Evolutionary conservation across 176 grass and related monocot species (phyloP).

Genomic region (Bromus sterilis): DNA sequence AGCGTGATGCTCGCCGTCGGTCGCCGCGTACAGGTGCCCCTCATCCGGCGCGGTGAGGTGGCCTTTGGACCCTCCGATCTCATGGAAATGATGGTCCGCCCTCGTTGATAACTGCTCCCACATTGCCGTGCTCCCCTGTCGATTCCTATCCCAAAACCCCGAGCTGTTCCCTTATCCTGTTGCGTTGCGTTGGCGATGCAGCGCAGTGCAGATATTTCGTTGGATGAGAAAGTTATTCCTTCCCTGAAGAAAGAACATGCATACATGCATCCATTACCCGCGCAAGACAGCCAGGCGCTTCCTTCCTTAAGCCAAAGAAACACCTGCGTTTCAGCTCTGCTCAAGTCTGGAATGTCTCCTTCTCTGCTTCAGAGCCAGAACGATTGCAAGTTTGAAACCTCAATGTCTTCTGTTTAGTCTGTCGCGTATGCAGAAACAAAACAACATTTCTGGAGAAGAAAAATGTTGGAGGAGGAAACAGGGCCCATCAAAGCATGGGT

Average conservation of each 20-base stretch:
- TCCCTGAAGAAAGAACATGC: too few species aligned
- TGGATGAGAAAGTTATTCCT: not conserved
- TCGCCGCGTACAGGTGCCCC: constrained; percentile 28
- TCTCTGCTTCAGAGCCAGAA: too few species aligned
- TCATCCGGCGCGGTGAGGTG: constrained; percentile 2
- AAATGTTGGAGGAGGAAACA: not conserved
- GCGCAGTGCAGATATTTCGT: not conserved
- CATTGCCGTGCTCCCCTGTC: not conserved
- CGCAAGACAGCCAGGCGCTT: not conserved
- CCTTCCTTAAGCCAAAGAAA: too few species aligned
- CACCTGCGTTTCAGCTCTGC: not conserved
- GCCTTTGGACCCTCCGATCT: not conserved
- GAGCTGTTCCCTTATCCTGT: not conserved
- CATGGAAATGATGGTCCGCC: not conserved
- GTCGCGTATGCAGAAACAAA: not conserved
- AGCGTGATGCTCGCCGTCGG: not conserved
- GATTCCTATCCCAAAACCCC: not conserved
- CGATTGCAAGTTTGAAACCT: too few species aligned
- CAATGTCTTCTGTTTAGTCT: too few species aligned
- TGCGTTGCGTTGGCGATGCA: not conserved
- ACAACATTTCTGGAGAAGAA: not conserved
- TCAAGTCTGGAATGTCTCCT: not conserved
- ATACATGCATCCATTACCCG: not conserved
- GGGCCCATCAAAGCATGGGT: too few species aligned
- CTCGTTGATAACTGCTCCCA: not conserved